Percentiles rank a stretch among this genome's conserved stretches.
phyloP scores from a whole-genome alignment of 2,329 filamentous ascomycete genomes.

The Penicillium sp. region DNA sequence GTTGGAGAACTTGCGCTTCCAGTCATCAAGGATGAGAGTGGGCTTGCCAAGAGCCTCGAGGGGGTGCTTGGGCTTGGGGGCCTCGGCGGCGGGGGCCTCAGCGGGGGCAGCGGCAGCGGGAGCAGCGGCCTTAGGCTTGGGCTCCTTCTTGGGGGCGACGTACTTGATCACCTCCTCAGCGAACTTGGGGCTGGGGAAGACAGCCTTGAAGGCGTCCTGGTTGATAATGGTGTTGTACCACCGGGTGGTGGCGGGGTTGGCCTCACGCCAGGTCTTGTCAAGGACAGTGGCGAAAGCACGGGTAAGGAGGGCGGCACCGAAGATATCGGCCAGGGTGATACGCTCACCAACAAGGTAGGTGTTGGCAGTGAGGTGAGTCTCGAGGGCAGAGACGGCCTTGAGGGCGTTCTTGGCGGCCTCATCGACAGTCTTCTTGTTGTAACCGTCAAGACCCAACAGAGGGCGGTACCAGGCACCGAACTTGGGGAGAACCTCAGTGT shows the following conservation, averaged over 20 bases:
- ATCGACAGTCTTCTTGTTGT: conserved; percentile 98
- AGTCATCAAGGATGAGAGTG: conserved; percentile 85
- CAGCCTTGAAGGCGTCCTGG: conserved; percentile 84
- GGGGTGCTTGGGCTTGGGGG: conserved; percentile 95
- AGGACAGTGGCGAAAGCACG: conserved; percentile 94
- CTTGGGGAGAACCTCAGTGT: conserved; percentile 74
- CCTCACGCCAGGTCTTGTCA: conserved; percentile 80
- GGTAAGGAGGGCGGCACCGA: conserved; percentile 72
- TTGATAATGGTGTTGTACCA: conserved; percentile 95
- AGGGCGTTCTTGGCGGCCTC: conserved; percentile 68
- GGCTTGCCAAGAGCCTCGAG: conserved; percentile 79
- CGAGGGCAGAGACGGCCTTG: conserved; percentile 70
- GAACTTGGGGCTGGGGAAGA: conserved; percentile 72
- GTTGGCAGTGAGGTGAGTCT: conserved; percentile 86
- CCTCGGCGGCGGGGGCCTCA: conserved; percentile 56
- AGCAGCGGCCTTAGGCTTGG: conserved; percentile 60
- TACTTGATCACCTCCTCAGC: conserved; percentile 78
- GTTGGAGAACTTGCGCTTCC: conserved; percentile 99
- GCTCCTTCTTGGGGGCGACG: conserved; percentile 70
- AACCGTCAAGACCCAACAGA: conserved; percentile 74
- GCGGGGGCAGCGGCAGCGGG: conserved; percentile 53
- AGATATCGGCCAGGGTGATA: conserved; percentile 93
- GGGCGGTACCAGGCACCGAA: conserved; percentile 83
- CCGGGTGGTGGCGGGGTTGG: conserved; percentile 82
- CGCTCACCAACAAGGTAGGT: conserved; percentile 98